phyloP scores from a whole-genome alignment of 495 filamentous ascomycete species.

The Lasiosphaeris hirsuta region DNA sequence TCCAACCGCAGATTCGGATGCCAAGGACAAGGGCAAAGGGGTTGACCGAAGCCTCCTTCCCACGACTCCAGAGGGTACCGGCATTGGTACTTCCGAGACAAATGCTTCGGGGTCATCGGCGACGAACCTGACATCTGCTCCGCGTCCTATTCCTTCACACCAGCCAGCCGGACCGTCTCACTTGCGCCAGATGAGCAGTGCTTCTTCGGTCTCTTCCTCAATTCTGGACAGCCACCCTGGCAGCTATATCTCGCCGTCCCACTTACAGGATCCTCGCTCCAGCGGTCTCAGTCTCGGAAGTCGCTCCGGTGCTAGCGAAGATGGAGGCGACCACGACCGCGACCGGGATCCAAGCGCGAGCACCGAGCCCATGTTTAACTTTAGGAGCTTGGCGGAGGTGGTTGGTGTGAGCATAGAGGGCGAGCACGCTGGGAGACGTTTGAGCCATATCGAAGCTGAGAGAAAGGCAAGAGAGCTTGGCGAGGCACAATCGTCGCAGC shows the following conservation, averaged over 20 bases:
- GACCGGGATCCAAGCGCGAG: slow-evolving; percentile 50
- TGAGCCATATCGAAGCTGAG: slow-evolving; percentile 28
- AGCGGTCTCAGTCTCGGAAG: slow-evolving; percentile 40
- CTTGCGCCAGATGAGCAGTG: slow-evolving; percentile 75
- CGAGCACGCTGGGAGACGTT: slow-evolving; percentile 29
- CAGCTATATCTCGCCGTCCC: slow-evolving; percentile 42
- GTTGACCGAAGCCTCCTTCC: slow-evolving; percentile 54
- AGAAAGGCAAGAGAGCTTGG: slow-evolving; percentile 5
- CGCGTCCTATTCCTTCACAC: slow-evolving; percentile 39
- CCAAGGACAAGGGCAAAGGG: slow-evolving; percentile 73
- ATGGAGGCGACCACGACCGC: slow-evolving; percentile 38
- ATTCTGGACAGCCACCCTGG: slow-evolving; percentile 61
- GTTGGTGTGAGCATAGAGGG: slow-evolving; percentile 59
- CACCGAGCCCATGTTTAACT: slow-evolving; percentile 84
- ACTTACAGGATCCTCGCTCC: slow-evolving; percentile 46
- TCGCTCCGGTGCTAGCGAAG: slow-evolving; percentile 34
- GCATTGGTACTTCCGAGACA: slow-evolving; percentile 18
- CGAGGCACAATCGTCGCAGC: not conserved
- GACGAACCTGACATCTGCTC: slow-evolving; percentile 14
- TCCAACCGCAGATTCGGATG: slow-evolving; percentile 15
- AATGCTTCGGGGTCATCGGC: slow-evolving; percentile 3
- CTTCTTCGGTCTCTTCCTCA: slow-evolving; percentile 77
- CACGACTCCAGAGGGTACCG: slow-evolving; percentile 15
- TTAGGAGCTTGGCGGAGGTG: slow-evolving; percentile 80
- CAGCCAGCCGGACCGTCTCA: slow-evolving; percentile 58